Evolutionary conservation across 2,329 filamentous ascomycete species (phyloP).

Genomic region (Botrytis hyacinthi): DNA sequence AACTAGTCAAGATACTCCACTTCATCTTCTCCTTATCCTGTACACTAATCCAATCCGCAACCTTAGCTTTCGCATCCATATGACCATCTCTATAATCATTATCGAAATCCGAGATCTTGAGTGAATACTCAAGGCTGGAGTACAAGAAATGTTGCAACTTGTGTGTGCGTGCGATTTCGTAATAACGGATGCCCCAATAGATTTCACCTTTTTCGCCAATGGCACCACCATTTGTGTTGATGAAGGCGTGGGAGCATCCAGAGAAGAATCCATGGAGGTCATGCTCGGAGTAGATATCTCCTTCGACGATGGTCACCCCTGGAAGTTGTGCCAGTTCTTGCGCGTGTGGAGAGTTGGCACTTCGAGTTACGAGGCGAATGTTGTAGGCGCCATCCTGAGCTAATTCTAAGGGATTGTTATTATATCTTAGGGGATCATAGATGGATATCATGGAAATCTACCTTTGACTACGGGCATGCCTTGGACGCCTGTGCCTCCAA

Average conservation of each 20-base stretch:
- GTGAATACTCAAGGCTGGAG: conserved; percentile 42
- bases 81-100: conserved; percentile 42
- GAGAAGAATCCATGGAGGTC: conserved; percentile 40
- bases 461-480: conserved; percentile 41
- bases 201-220: conserved; percentile 39
- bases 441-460: neutral
- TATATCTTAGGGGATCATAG: conserved; percentile 28
- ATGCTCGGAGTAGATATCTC: conserved; percentile 40
- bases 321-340: conserved; percentile 39
- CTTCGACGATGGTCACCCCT: conserved; percentile 42
- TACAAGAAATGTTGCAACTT: conserved; percentile 39
- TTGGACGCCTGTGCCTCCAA: conserved; percentile 44
- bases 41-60: conserved; percentile 32
- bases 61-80: conserved; percentile 42
- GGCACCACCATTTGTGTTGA: conserved; percentile 46
- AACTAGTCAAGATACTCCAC: conserved; percentile 36
- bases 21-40: conserved; percentile 26
- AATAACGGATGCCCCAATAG: conserved; percentile 42
- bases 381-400: conserved; percentile 20
- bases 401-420: conserved; percentile 7
- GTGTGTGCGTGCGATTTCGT: conserved; percentile 35
- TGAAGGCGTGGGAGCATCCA: conserved; percentile 41
- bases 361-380: conserved; percentile 43
- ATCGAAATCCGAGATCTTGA: conserved; percentile 41
- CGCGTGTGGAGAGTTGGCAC: conserved; percentile 38